Conservation (phyloP, 2,329 filamentous ascomycete species). For the Diaporthe batatas region DNA sequence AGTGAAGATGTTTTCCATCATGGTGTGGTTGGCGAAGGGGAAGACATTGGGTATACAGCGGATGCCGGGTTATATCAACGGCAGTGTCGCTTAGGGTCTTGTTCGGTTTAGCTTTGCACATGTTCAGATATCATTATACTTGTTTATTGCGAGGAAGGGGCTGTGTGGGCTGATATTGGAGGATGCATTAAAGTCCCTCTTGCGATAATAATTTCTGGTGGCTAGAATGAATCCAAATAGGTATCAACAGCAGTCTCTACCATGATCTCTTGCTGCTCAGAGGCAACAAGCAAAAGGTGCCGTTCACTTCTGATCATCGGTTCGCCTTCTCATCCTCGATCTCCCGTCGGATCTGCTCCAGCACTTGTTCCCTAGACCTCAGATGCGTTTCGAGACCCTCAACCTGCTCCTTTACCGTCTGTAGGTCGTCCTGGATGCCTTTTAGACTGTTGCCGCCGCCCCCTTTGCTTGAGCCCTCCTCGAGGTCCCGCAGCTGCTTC, state of each 20-base stretch:
- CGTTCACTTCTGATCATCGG: conserved; percentile 50
- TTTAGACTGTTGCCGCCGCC: conserved; percentile 81
- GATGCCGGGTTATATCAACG: conserved; percentile 61
- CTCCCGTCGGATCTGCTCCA: conserved; percentile 83
- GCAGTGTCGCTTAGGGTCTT: conserved; percentile 59
- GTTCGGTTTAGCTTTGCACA: neutral
- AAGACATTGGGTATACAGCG: conserved; percentile 62
- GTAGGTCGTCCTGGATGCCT: conserved; percentile 85
- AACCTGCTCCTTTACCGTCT: conserved; percentile 93
- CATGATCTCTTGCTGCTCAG: conserved; percentile 3
- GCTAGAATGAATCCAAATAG: conserved; percentile 3
- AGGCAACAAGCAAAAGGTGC: neutral
- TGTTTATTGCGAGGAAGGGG: neutral
- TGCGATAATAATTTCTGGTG: conserved; percentile 17
- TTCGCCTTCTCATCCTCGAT: conserved; percentile 87
- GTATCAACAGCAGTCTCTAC: conserved; percentile 25
- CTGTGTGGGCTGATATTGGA: neutral
- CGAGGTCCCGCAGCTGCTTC: conserved; percentile 79
- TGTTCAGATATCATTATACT: neutral
- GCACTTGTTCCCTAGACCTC: conserved; percentile 77
- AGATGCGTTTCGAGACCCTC: conserved; percentile 90
- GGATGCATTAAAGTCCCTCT: neutral
- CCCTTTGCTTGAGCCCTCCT: conserved; percentile 77
- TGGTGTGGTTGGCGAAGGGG: conserved; percentile 66
- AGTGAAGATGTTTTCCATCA: conserved; percentile 63